These are phyloP conservation scores for Candida fluviatilis DNA, from an alignment of 805 yeast species.

Conservation along the genomic window DNA sequence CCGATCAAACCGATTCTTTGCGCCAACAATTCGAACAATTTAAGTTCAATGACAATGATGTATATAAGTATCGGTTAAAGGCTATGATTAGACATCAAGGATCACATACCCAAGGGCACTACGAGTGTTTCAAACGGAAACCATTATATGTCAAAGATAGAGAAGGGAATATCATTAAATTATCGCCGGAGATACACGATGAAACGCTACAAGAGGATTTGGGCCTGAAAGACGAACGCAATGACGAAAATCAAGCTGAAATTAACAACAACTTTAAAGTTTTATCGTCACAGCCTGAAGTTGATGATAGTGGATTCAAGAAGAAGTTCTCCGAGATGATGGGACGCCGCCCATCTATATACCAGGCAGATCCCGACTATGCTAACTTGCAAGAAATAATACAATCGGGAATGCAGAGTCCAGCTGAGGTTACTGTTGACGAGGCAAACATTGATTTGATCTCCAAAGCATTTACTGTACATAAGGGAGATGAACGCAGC, in stretches of 20 bases:
- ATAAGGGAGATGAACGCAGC: neutral
- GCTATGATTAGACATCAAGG: slow-evolving; percentile 86
- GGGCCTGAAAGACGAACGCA: neutral
- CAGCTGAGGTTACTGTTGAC: slow-evolving; percentile 37
- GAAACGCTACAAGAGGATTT: neutral
- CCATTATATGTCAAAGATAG: slow-evolving; percentile 51
- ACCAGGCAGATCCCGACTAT: slow-evolving; percentile 34
- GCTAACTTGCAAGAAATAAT: slow-evolving; percentile 35
- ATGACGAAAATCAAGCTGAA: neutral
- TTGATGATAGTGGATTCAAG: slow-evolving; percentile 25
- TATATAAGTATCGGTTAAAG: slow-evolving; percentile 52
- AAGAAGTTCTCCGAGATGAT: slow-evolving; percentile 33
- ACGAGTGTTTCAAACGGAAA: slow-evolving; percentile 80
- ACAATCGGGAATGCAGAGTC: slow-evolving; percentile 37
- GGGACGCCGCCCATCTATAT: slow-evolving; percentile 38
- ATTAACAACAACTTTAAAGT: neutral
- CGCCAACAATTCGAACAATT: slow-evolving; percentile 32
- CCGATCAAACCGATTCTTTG: slow-evolving; percentile 33
- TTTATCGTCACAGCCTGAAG: neutral
- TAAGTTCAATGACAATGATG: slow-evolving; percentile 38
- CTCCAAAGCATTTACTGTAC: slow-evolving; percentile 4
- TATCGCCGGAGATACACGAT: slow-evolving; percentile 33
- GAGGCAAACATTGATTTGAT: slow-evolving; percentile 16
- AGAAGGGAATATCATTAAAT: slow-evolving; percentile 37
- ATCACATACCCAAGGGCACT: slow-evolving; percentile 84